Conservation (phyloP, 805 yeast species). For the Clavispora asparagi region DNA sequence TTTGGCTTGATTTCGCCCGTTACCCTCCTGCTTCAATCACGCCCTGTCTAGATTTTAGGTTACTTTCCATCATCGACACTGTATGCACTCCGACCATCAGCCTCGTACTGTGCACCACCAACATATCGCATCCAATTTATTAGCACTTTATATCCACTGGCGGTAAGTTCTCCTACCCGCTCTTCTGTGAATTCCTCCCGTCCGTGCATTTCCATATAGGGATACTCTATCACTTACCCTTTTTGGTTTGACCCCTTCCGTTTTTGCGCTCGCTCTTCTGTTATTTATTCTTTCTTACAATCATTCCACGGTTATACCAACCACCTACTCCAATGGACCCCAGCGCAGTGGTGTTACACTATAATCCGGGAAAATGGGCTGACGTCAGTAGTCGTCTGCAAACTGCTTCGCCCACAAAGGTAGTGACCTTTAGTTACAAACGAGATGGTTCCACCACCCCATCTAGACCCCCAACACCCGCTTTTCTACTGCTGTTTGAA, state of each 20-base stretch:
- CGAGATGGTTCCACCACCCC: neutral
- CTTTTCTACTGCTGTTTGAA: neutral
- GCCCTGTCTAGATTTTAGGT: no score
- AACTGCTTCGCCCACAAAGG: constrained; percentile 5
- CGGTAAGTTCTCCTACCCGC: neutral
- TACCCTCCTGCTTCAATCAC: no score
- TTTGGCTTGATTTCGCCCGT: no score
- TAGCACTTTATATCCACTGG: neutral
- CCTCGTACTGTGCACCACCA: neutral
- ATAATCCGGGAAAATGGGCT: constrained; percentile 13
- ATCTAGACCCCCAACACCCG: neutral
- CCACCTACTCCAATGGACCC: constrained; percentile 6
- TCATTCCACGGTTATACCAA: neutral
- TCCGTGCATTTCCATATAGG: neutral
- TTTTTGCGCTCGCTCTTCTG: neutral
- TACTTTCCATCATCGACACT: neutral
- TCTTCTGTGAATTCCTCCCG: neutral
- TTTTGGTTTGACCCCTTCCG: neutral
- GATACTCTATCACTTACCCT: neutral
- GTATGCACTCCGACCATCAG: neutral
- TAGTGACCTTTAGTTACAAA: constrained; percentile 6
- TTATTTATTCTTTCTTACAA: neutral
- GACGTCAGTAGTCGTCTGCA: constrained; percentile 3
- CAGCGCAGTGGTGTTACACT: constrained; percentile 9
- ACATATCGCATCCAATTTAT: neutral